Evolutionary conservation across 495 filamentous ascomycete genomes (phyloP).

Genomic region (Lepraria neglecta): DNA sequence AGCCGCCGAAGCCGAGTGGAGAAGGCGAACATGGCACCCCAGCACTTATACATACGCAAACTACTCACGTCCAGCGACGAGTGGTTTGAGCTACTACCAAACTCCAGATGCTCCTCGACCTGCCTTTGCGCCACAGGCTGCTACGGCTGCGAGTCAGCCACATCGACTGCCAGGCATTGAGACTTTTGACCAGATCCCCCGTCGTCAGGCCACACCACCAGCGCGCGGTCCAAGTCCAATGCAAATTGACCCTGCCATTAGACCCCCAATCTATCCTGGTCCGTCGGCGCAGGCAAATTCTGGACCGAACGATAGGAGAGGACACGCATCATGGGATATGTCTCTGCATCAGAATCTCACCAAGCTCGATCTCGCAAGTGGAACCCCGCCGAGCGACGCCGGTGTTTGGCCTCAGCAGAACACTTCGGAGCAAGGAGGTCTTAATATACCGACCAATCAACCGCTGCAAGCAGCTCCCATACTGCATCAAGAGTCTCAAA

Average conservation of each 20-base stretch:
- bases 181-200: slow-evolving; percentile 71
- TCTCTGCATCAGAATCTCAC: slow-evolving; percentile 67
- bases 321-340: slow-evolving; percentile 66
- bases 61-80: slow-evolving; percentile 56
- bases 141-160: slow-evolving; percentile 42
- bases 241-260: slow-evolving; percentile 53
- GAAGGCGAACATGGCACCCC: slow-evolving; percentile 85
- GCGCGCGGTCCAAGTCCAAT: slow-evolving; percentile 60
- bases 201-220: slow-evolving; percentile 56
- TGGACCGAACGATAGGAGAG: slow-evolving; percentile 53
- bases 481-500: slow-evolving; percentile 24
- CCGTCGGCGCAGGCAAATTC: slow-evolving; percentile 45
- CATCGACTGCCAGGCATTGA: slow-evolving; percentile 81
- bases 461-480: slow-evolving; percentile 24
- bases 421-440: slow-evolving; percentile 29
- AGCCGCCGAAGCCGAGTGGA: slow-evolving; percentile 66
- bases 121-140: slow-evolving; percentile 43
- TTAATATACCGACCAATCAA: slow-evolving; percentile 35
- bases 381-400: slow-evolving; percentile 51
- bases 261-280: slow-evolving; percentile 36
- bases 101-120: slow-evolving; percentile 53
- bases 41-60: slow-evolving; percentile 58
- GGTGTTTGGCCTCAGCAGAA: slow-evolving; percentile 48
- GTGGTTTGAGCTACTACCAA: slow-evolving; percentile 52
- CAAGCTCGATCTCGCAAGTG: slow-evolving; percentile 60